Evolutionary conservation across 176 grass and related monocot genomes (phyloP), one percentile per base, ranked within the genome.

Genomic region (Themeda triandra): DNA sequence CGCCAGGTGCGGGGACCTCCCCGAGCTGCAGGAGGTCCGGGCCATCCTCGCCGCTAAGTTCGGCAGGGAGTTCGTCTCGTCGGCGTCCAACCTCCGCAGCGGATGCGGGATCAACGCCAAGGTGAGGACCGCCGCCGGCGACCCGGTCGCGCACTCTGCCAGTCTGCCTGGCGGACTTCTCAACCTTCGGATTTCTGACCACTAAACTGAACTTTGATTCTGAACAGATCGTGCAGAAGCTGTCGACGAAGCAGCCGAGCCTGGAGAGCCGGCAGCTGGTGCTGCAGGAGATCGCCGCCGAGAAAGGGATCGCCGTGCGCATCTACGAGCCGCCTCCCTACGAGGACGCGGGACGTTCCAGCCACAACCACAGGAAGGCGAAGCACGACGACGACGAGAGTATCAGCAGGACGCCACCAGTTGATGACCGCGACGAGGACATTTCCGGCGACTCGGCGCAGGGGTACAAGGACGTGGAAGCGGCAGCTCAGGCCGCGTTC

Each of bases 401-500:
- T 54, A 73, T 23, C 82, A 39, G 49, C 80, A 56, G 59, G 17
- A 17, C 13, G 58, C 64, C 73, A 25, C 67, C 32, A 2, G 37
- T 70, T 4, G 63, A 12, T 30, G 63, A 56, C 32, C 11, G 66
- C 18, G 87, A 87, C 8, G 73, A 87, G 1, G 76, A 66, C 25
- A 23, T 63, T 73, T 73, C 82, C 36, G 27, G 15, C 8, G 37
- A 63, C 25, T 40, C 80, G 24, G 18, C 49, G 30, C 79, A 45
- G 71, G 68, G 78, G 24, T 99, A 89, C 80, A 84, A 89, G n/a
- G 90, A 99, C 46, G 96, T 87, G 25, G 87, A 65, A 5, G 83
- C 83, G 2, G 96, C 96, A 4, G 93, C 96, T 48, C 93, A 94
- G 85, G 96, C 93, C 33, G 96, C 96, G 18, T 98, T 94, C 21